These are phyloP conservation scores for Nadsonia fulvescens DNA, from an alignment of 805 yeast genomes.

Conservation along the genomic window DNA sequence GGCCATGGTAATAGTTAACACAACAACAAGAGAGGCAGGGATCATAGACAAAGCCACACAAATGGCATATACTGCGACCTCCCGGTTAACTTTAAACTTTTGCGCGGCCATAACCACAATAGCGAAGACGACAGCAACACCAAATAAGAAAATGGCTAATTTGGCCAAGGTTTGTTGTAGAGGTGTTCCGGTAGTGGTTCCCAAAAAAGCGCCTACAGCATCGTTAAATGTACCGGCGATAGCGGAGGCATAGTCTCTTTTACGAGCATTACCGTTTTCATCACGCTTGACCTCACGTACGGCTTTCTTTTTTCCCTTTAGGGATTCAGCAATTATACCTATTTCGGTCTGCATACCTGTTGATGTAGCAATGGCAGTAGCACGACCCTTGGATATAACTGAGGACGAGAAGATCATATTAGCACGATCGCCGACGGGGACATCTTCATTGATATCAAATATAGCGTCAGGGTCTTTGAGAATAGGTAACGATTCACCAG, in stretches of 20 bases:
- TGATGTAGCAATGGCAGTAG: slow-evolving; percentile 43
- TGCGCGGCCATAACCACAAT: slow-evolving; percentile 78
- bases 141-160: slow-evolving; percentile 55
- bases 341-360: slow-evolving; percentile 63
- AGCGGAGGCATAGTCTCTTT: slow-evolving; percentile 30
- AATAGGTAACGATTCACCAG: slow-evolving; percentile 54
- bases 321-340: slow-evolving; percentile 51
- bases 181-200: slow-evolving; percentile 68
- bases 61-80: slow-evolving; percentile 77
- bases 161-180: slow-evolving; percentile 57
- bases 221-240: slow-evolving; percentile 31
- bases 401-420: slow-evolving; percentile 59
- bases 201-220: slow-evolving; percentile 49
- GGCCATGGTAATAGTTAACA: slow-evolving; percentile 73
- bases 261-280: slow-evolving; percentile 26
- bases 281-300: slow-evolving; percentile 25
- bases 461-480: slow-evolving; percentile 29
- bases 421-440: slow-evolving; percentile 54
- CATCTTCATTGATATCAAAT: slow-evolving; percentile 21
- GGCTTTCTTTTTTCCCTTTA: slow-evolving; percentile 25
- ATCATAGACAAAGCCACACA: slow-evolving; percentile 74
- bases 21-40: slow-evolving; percentile 66
- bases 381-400: slow-evolving; percentile 58
- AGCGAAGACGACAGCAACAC: slow-evolving; percentile 70
- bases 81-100: slow-evolving; percentile 50